phyloP scores from a whole-genome alignment of 2,329 filamentous ascomycete species.

The Claviceps africana region DNA sequence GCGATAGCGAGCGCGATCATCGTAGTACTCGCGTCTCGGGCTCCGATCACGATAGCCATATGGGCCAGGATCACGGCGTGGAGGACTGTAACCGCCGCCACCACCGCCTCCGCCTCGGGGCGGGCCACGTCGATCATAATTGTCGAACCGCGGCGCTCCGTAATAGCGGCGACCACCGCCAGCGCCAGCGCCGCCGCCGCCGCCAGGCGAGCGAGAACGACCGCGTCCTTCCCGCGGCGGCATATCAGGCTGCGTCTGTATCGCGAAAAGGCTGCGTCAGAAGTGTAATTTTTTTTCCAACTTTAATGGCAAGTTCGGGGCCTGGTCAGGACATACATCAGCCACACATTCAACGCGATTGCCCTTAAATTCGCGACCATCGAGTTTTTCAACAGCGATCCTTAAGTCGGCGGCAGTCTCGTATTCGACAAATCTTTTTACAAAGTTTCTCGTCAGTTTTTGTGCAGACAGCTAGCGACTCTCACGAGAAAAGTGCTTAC shows the following conservation, averaged over 20 bases:
- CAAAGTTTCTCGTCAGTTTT: background rate
- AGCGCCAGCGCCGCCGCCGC: slow-evolving; percentile 2
- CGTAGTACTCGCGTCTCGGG: slow-evolving; percentile 76
- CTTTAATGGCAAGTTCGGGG: background rate
- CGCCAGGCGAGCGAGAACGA: slow-evolving; percentile 60
- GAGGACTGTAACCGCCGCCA: slow-evolving; percentile 57
- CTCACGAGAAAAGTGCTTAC: slow-evolving; percentile 36
- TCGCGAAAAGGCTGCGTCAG: background rate
- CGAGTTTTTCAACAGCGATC: slow-evolving; percentile 86
- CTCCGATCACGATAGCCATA: slow-evolving; percentile 81
- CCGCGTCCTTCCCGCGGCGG: slow-evolving; percentile 47
- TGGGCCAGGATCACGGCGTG: slow-evolving; percentile 49
- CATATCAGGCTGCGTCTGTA: slow-evolving; percentile 65
- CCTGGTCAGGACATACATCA: slow-evolving; percentile 50
- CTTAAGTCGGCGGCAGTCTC: slow-evolving; percentile 84
- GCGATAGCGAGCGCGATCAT: slow-evolving; percentile 66
- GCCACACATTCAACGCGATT: slow-evolving; percentile 71
- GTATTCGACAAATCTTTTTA: slow-evolving; percentile 81
- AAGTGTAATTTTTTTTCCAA: background rate
- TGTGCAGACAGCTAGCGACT: too few relatives aligned
- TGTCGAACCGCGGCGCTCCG: slow-evolving; percentile 48
- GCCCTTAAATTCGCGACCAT: slow-evolving; percentile 86
- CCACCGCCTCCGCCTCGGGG: slow-evolving; percentile 45
- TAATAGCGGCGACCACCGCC: slow-evolving; percentile 42
- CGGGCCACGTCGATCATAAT: slow-evolving; percentile 68